Base-by-base conservation (phyloP, 352 stramenopile species). In the Phytophthora crassamura region DNA sequence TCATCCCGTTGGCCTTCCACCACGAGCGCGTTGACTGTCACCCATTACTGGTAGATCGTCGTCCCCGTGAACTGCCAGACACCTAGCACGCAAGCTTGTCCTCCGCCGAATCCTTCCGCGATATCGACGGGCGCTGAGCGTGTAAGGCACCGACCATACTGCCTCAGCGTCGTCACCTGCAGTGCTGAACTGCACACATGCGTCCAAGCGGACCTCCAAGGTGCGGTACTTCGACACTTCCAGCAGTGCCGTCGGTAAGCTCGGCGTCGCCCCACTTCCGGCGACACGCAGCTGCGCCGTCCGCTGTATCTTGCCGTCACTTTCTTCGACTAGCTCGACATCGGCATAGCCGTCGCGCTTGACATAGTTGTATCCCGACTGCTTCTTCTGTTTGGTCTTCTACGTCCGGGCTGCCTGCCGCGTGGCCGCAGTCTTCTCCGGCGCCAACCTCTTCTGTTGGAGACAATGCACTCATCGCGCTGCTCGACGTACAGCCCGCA, bases 81-180 rank as follows among this genome's bases (percentile, higher is more conserved):
- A 1, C 48, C 58, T 0, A 67, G n/a, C 5, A 67, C 58, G 10
- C 18, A 33, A 5, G 7, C 6, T 10, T 4, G 5, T 12, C 40
- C 58, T 15, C 58, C 58, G 3, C 56, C 56, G 30, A 64, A 64
- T 11, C 56, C 56, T 64, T 64, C 56, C 0, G 57, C 30, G 1
- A 64, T 1, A 14, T 64, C 45, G 4, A 64, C 46, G 3, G 45
- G 56, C 3, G 36, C 35, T 7, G 56, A 16, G 5, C 56, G 8
- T 0, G 46, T 43, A 2, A 64, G 0, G 18, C 56, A 64, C 1
- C 28, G 25, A 1, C 56, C 56, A 6, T 52, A 64, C 12, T 45
- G 14, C 11, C 58, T 33, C 12, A 67, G 16, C n/a, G 2, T 34
- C 57, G 1, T 6, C 7, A 25, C 56, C 36, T 7, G 30, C 25